A percentile compares a stretch with the other conserved stretches of the same genome.
These are phyloP conservation scores for Tetrahymena borealis DNA, from an alignment of 73 alveolate species.

Conservation along the genomic window DNA sequence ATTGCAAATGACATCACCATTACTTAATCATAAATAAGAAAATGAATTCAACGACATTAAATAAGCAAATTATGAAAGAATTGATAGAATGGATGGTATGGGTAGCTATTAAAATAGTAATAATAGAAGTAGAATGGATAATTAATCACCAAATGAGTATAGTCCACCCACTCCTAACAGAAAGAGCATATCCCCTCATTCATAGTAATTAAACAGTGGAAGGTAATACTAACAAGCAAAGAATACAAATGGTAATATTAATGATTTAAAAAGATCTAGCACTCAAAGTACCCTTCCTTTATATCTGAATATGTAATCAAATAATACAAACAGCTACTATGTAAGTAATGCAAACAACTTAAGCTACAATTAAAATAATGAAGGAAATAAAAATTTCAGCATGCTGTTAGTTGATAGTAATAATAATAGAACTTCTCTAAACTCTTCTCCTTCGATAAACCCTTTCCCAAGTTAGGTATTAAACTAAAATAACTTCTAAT, in stretches of 20 bases:
- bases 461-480: not conserved
- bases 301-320: not conserved
- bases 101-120: too few relatives aligned
- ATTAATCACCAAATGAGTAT: not conserved
- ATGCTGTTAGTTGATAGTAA: too few relatives aligned
- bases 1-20: too few relatives aligned
- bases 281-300: not conserved
- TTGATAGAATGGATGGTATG: too few relatives aligned
- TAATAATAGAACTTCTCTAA: too few relatives aligned
- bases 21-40: too few relatives aligned
- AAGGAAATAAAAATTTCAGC: too few relatives aligned
- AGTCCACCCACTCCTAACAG: not conserved
- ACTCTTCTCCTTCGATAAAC: not conserved
- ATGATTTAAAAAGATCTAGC: not conserved
- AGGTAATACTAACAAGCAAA: not conserved
- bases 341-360: not conserved
- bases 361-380: too few relatives aligned
- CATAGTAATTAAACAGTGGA: not conserved
- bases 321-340: not conserved
- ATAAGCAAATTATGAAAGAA: too few relatives aligned
- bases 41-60: too few relatives aligned
- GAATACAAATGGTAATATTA: not conserved
- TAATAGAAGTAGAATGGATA: too few relatives aligned
- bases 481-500: not conserved
- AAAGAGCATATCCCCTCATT: not conserved